Base-by-base conservation (phyloP, 164 flowering plant species). In the Magnolia sinica region DNA sequence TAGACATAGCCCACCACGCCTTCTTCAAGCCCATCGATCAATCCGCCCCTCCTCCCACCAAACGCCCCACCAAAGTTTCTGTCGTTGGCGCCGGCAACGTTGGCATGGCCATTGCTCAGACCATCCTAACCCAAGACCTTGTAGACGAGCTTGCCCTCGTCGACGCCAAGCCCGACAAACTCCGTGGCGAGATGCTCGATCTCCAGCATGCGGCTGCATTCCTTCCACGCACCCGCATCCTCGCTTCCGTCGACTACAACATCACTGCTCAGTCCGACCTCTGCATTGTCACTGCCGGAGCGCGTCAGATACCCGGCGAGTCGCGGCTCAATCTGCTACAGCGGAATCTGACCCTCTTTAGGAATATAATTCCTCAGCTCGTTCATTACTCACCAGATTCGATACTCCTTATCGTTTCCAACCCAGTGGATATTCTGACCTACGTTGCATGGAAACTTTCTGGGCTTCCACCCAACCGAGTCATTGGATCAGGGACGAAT, bases 201-300 rank as follows among this genome's bases (percentile, higher is more conserved):
- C 92, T 92, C 82, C 95, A 90, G 77, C 95, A 91, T 82, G 97
- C 94, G 58, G 92, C 93, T 50, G 96, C 94, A 9, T 90, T 91
- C 80, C 91, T 93, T 78, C 97, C 97, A 49, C 91, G 94, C 64
- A 89, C 94, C 73, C 84, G 83, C 27, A 91, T 91, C 87, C 8
- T 16, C 31, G 90, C 96, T 49, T 83, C 88, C 72, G 83, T 80
- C 11, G 96, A 93, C 81, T 86, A 86, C 81, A 49, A 86, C 70
- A 80, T 83, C 74, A 88, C 97, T 19, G 87, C 83, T 6, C 87
- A 81, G 10, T 93, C 97, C 61, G 96, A 93, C 74, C 90, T 91
- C 67, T 88, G 92, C 79, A 90, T 93, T 68, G 88, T 93, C 75
- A 91, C 97, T 10, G 97, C 97, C 64, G 97, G 95, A 0, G 94